A percentile compares a stretch with the other conserved stretches of the same genome.
These are phyloP conservation scores for Soucietia sequanensis DNA, from an alignment of 805 yeast species.

Conservation along the genomic window DNA sequence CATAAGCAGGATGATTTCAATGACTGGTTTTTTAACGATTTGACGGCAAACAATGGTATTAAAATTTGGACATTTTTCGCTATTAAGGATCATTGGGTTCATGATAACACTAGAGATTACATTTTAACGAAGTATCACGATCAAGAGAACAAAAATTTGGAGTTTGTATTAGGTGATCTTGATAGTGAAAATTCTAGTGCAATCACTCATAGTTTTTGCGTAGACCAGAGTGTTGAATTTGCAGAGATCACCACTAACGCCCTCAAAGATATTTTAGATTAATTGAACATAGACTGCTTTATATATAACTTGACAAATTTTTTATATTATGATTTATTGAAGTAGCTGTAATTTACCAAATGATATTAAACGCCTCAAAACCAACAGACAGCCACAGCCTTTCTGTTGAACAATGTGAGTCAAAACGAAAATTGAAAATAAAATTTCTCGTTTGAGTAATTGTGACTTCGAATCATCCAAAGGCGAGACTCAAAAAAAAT, in stretches of 20 bases:
- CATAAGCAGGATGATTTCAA: constrained; percentile 51
- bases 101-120: constrained; percentile 46
- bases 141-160: constrained; percentile 19
- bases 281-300: too few species aligned
- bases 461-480: too few species aligned
- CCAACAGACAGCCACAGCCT: too few species aligned
- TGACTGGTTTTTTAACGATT: constrained; percentile 39
- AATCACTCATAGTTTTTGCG: constrained; percentile 61
- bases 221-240: constrained; percentile 52
- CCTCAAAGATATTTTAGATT: too few species aligned
- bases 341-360: too few species aligned
- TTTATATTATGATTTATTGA: too few species aligned
- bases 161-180: constrained; percentile 30
- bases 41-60: constrained; percentile 17
- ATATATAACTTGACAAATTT: too few species aligned
- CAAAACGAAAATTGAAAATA: too few species aligned
- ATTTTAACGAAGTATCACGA: constrained; percentile 38
- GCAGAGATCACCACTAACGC: constrained; percentile 39
- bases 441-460: too few species aligned
- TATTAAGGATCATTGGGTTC: constrained; percentile 65
- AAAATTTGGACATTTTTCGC: constrained; percentile 60
- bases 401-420: too few species aligned
- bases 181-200: constrained; percentile 21
- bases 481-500: too few species aligned
- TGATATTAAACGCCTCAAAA: too few species aligned